These are phyloP conservation scores for Psilocybe azurescens DNA, from an alignment of 768 basidiomycete species.

Conservation along the genomic window DNA sequence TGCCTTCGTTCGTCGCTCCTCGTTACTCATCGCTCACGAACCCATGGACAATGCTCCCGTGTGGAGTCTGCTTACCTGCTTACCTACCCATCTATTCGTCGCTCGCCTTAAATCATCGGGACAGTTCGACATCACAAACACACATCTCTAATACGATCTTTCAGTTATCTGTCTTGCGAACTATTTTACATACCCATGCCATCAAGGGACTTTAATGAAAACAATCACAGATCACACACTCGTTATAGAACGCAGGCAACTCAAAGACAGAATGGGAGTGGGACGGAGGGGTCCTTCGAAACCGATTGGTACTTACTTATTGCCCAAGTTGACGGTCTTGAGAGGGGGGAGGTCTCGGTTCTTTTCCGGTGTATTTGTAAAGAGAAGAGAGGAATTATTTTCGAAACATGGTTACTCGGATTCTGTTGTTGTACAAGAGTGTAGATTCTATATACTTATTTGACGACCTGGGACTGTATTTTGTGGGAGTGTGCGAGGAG, in stretches of 20 bases:
- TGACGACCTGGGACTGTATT: neutral
- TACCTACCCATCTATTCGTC: neutral
- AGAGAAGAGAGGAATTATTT: neutral
- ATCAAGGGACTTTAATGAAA: neutral
- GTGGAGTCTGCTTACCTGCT: neutral
- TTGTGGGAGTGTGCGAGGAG: too few species aligned
- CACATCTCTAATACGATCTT: neutral
- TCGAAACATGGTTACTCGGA: neutral
- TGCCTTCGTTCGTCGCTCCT: neutral
- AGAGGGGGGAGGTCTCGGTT: neutral
- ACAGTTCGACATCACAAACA: neutral
- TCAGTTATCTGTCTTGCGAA: neutral
- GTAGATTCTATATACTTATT: neutral
- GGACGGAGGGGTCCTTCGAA: neutral
- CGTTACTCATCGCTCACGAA: neutral
- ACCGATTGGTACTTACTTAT: neutral
- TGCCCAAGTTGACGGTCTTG: neutral
- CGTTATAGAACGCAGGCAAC: neutral
- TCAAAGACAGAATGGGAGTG: neutral
- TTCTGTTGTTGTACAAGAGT: neutral
- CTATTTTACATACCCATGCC: neutral
- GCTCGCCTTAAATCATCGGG: neutral
- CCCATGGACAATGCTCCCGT: neutral
- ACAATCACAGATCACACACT: neutral
- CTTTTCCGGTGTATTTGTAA: neutral